phyloP scores from a whole-genome alignment of 78 protist genomes.

The Cavenderia fasciculata region DNA sequence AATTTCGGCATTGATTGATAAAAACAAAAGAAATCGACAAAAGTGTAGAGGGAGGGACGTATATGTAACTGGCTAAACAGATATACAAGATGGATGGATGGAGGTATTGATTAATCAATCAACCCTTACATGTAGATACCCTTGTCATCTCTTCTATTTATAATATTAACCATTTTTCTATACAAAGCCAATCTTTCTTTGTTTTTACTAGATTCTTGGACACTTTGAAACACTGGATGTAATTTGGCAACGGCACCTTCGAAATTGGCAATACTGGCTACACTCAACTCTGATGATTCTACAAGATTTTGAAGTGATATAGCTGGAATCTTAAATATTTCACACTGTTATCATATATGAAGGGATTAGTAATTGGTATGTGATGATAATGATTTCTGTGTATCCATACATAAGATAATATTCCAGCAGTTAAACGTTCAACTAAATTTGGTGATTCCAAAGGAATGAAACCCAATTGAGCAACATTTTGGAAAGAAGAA shows the following conservation, averaged over 20 bases:
- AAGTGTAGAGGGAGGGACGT: no score
- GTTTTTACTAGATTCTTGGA: not conserved
- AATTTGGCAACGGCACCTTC: not conserved
- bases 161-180: not conserved
- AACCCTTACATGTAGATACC: slow-evolving; percentile 66
- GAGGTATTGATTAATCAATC: no score
- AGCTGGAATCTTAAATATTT: slow-evolving; percentile 9
- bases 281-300: slow-evolving; percentile 13
- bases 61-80: no score
- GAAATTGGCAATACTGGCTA: slow-evolving; percentile 21
- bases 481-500: slow-evolving; percentile 3
- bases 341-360: not conserved
- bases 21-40: no score
- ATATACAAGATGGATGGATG: no score
- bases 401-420: slow-evolving; percentile 43
- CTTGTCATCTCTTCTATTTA: slow-evolving; percentile 50
- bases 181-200: no score
- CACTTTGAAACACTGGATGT: slow-evolving; percentile 10
- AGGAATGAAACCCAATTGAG: not conserved
- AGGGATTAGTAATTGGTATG: not conserved
- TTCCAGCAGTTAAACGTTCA: slow-evolving; percentile 31
- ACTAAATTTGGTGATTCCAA: slow-evolving; percentile 67
- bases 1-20: no score
- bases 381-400: not conserved
- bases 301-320: slow-evolving; percentile 29